Conservation (phyloP, 139 green algal species). For the Gonium pectorale region DNA sequence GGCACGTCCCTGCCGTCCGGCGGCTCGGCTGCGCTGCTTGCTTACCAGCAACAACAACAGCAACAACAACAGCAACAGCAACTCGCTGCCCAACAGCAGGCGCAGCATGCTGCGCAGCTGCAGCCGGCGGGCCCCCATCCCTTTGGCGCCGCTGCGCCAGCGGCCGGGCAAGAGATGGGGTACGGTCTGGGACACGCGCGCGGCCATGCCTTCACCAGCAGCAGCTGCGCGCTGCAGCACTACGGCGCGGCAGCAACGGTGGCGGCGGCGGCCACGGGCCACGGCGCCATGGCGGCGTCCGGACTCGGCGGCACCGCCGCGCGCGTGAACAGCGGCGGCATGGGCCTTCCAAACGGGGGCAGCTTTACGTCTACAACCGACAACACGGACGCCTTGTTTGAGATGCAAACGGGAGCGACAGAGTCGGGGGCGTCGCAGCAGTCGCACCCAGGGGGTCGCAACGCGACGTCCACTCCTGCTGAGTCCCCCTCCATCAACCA, state of each 20-base stretch:
- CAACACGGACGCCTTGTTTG: slow-evolving; percentile 24
- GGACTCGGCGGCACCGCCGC: neutral
- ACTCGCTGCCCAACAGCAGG: too few relatives aligned
- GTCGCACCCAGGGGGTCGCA: neutral
- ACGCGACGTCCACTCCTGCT: neutral
- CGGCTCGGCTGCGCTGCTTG: neutral
- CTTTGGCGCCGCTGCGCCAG: too few relatives aligned
- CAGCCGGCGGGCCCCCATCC: too few relatives aligned
- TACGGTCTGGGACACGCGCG: too few relatives aligned
- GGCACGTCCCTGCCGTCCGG: too few relatives aligned
- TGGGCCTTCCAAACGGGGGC: slow-evolving; percentile 10
- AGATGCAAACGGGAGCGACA: slow-evolving; percentile 33
- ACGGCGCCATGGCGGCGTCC: neutral
- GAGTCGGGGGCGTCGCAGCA: slow-evolving; percentile 24
- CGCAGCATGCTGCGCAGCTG: too few relatives aligned
- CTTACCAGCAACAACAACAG: neutral
- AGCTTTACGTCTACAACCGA: slow-evolving; percentile 23
- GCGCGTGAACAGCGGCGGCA: neutral
- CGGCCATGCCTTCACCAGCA: too few relatives aligned
- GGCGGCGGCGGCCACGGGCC: neutral
- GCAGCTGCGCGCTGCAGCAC: neutral
- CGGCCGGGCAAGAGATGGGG: too few relatives aligned
- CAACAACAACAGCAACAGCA: neutral
- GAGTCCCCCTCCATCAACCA: slow-evolving; percentile 49
- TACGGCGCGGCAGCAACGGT: neutral